Conservation (phyloP, 2,329 filamentous ascomycete genomes). For the Cercospora brassicicola region DNA sequence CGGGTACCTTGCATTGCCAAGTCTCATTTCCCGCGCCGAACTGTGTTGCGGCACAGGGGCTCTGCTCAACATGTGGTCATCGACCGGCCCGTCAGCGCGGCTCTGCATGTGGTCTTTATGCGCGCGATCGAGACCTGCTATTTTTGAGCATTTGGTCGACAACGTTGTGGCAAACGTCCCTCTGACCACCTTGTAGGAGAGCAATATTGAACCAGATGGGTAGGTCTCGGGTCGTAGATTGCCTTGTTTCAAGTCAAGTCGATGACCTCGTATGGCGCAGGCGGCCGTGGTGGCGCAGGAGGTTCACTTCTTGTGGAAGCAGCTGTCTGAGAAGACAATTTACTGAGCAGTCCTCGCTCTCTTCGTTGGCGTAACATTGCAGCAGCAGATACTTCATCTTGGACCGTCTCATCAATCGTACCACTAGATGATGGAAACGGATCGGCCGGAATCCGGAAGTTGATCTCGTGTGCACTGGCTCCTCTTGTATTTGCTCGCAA, state of each 20-base stretch:
- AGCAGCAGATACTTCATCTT: slow-evolving; percentile 1
- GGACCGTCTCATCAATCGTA: background rate
- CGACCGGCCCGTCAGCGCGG: background rate
- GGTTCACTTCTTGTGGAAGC: background rate
- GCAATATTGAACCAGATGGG: background rate
- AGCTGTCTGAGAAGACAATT: background rate
- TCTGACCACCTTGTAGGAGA: background rate
- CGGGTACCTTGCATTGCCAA: slow-evolving; percentile 16
- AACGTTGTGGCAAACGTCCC: background rate
- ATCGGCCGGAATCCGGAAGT: background rate
- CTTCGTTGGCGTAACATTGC: slow-evolving; percentile 9
- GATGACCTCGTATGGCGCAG: slow-evolving; percentile 14
- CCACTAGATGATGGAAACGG: background rate
- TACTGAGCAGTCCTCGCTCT: slow-evolving; percentile 6
- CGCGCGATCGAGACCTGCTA: slow-evolving; percentile 2
- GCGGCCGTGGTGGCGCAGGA: background rate
- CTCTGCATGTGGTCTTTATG: background rate
- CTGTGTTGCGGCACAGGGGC: background rate
- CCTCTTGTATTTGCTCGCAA: background rate
- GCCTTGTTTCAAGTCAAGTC: slow-evolving; percentile 21
- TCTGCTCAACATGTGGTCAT: slow-evolving; percentile 1
- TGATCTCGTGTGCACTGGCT: background rate
- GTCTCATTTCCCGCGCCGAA: slow-evolving; percentile 13
- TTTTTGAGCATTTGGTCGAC: background rate
- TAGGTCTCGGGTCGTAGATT: background rate